phyloP scores from a whole-genome alignment of 352 stramenopile species.

The Phytophthora idaei region DNA sequence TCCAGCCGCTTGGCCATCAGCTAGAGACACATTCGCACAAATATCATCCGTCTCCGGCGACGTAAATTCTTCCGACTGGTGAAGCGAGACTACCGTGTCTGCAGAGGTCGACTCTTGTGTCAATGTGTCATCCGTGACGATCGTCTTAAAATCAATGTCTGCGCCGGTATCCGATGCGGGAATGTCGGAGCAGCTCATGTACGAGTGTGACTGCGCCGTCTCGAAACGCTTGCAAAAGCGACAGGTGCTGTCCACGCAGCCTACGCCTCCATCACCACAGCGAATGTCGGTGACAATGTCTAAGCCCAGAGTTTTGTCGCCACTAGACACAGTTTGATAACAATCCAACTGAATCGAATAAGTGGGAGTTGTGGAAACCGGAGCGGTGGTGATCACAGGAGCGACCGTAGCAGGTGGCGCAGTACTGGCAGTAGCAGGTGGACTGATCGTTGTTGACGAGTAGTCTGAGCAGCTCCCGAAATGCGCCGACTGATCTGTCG shows the following conservation, averaged over 20 bases:
- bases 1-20: conserved; percentile 35
- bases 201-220: conserved; percentile 31
- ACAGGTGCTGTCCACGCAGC: conserved; percentile 35
- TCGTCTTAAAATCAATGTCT: conserved; percentile 35
- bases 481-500: conserved; percentile 33
- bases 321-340: conserved; percentile 24
- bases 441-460: not conserved
- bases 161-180: conserved; percentile 18
- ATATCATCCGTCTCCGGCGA: conserved; percentile 1
- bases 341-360: conserved; percentile 34
- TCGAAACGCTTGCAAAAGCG: conserved; percentile 38
- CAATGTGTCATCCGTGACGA: conserved; percentile 19
- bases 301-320: conserved; percentile 29
- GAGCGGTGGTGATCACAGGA: conserved; percentile 1
- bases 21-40: conserved; percentile 24
- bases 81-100: conserved; percentile 12
- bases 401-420: not conserved
- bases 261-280: conserved; percentile 39
- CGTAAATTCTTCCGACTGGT: conserved; percentile 11
- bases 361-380: conserved; percentile 6
- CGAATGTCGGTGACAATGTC: conserved; percentile 39
- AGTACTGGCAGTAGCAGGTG: not conserved
- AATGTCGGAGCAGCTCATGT: conserved; percentile 29
- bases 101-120: not conserved
- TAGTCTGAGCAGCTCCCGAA: conserved; percentile 25